Percentiles rank a stretch among this genome's conserved stretches.
Evolutionary conservation across 345 rosid species (phyloP).

Genomic region (Hypericum perforatum): DNA sequence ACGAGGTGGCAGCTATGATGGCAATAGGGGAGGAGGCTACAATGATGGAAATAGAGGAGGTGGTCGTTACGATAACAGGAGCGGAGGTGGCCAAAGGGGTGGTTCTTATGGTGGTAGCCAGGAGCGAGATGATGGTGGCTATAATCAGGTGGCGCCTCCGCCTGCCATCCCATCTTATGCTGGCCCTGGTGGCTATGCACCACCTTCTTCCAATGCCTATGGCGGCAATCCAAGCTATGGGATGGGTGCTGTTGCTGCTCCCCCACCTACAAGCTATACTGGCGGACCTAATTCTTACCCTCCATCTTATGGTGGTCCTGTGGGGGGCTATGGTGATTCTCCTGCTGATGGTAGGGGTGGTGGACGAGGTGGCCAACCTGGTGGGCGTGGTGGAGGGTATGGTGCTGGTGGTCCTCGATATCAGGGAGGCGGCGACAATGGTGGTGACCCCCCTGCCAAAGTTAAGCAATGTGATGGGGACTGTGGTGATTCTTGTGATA

Average conservation of each 20-base stretch:
- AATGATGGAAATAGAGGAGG: no score
- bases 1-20: constrained; percentile 41
- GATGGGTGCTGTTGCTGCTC: constrained; percentile 44
- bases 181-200: constrained; percentile 47
- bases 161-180: constrained; percentile 50
- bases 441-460: constrained; percentile 25
- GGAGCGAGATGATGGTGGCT: constrained; percentile 56
- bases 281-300: constrained; percentile 70
- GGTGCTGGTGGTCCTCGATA: constrained; percentile 14
- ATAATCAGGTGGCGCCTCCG: constrained; percentile 59
- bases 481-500: constrained; percentile 83
- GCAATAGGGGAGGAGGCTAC: no score
- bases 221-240: constrained; percentile 49
- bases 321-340: constrained; percentile 55
- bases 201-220: constrained; percentile 38
- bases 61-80: neutral
- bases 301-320: constrained; percentile 69
- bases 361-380: constrained; percentile 22
- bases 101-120: constrained; percentile 59
- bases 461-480: constrained; percentile 81
- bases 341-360: constrained; percentile 41
- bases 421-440: no score
- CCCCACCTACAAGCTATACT: constrained; percentile 77
- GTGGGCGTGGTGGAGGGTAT: constrained; percentile 38
- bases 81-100: constrained; percentile 34